Base-by-base conservation (phyloP, 129 eudicot species). In the Centella asiatica region DNA sequence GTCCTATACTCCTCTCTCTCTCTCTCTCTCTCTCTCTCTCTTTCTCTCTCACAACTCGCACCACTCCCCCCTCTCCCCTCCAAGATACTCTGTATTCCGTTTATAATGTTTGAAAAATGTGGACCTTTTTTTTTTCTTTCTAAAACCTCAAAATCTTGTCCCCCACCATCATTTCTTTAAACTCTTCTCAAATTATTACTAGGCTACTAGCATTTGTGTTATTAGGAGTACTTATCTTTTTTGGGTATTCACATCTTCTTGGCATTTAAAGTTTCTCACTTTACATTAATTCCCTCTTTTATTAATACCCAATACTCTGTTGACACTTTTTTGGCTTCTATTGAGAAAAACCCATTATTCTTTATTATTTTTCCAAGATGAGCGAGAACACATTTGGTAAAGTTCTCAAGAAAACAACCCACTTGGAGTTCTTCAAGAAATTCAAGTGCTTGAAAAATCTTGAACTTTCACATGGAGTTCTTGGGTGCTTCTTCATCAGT, bases 391-490 rank as follows among this genome's bases (percentile, higher is more conserved):
- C 17, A 60, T 37, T 59, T 58, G 19, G 49, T 7, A 71, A 66
- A 69, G 72, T 69, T 55, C 65, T 50, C 15, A 69, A 76, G 27
- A 65, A 19, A 29, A 71, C 75, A 83, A 71, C 83, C 73, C 94
- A 74, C 32, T 58, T 79, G 42, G 89, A 86, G 11, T 74, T 86
- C 40, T 73, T 90, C 71, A 90, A 86, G 81, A 86, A 75, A 66
- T 51, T 90, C 64, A 90, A 83, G 79, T 66, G 72, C 22, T 57
- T 80, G 72, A 85, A 79, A 74, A 64, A 71, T 44, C 44, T 55
- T 57, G 85, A 79, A 18, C 67, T 69, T 15, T 44, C 70, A 5
- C 69, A 79, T 18, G 72, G 75, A 26, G 84, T 86, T 70, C 55
- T 90, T 26, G 87, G 87, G 6, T 83, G 77, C 64, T 81, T 90